A percentile compares a stretch with the other conserved stretches of the same genome.
These are phyloP conservation scores for Penicillium sp. DNA, from an alignment of 2,329 filamentous ascomycete species.

Conservation along the genomic window DNA sequence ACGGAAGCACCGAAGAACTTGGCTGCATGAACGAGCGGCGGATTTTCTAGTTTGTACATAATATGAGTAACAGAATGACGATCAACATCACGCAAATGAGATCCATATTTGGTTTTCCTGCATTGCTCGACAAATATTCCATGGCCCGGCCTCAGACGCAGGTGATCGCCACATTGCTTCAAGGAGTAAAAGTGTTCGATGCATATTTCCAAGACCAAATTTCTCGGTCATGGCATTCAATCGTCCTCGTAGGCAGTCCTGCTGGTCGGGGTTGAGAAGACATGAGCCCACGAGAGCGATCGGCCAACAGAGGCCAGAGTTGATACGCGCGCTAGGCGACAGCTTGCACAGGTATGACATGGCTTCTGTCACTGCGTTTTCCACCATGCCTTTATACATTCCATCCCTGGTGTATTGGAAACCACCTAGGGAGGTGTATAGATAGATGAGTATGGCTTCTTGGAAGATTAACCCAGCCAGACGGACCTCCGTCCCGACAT, in stretches of 20 bases:
- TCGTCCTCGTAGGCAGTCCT: slow-evolving; percentile 31
- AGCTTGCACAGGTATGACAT: slow-evolving; percentile 28
- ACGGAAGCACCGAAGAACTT: slow-evolving; percentile 53
- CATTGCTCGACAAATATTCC: slow-evolving; percentile 49
- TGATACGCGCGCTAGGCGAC: slow-evolving; percentile 27
- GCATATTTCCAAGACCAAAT: slow-evolving; percentile 50
- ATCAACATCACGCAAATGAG: slow-evolving; percentile 44
- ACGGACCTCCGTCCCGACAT: slow-evolving; percentile 38
- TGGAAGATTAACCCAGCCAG: slow-evolving; percentile 47
- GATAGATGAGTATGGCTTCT: slow-evolving; percentile 47
- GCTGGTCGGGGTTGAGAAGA: slow-evolving; percentile 20
- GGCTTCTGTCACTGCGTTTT: slow-evolving; percentile 27
- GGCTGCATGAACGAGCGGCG: slow-evolving; percentile 17
- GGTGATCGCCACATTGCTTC: slow-evolving; percentile 46
- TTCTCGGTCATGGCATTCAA: slow-evolving; percentile 25
- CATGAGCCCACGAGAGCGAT: slow-evolving; percentile 34
- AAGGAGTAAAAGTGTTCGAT: slow-evolving; percentile 43
- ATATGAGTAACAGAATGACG: slow-evolving; percentile 7
- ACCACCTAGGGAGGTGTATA: slow-evolving; percentile 32
- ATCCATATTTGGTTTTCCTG: slow-evolving; percentile 50
- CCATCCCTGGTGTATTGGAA: slow-evolving; percentile 26
- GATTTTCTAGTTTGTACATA: slow-evolving; percentile 13
- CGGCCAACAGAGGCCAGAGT: slow-evolving; percentile 38
- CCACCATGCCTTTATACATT: slow-evolving; percentile 28
- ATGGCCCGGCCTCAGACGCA: slow-evolving; percentile 38